Conservation (phyloP, 371 early-diverging fungal species). For the Mortierella sp. region DNA sequence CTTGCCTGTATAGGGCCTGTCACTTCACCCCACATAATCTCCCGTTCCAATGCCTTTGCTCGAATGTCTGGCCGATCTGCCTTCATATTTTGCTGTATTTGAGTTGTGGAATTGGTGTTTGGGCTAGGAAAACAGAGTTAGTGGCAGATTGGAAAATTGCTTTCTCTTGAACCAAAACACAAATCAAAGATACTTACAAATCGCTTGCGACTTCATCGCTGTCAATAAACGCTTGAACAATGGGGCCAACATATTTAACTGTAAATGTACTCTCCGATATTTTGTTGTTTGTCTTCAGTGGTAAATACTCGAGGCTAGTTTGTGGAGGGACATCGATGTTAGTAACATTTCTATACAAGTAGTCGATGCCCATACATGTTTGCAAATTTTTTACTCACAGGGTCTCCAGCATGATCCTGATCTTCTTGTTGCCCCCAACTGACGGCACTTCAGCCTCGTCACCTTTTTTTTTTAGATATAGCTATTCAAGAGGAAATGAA, state of each 20-base stretch:
- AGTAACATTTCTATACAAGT: background rate
- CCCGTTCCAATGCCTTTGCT: slow-evolving; percentile 19
- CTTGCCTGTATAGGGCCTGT: slow-evolving; percentile 18
- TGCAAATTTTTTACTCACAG: slow-evolving; percentile 15
- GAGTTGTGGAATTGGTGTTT: slow-evolving; percentile 20
- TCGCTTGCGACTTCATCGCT: slow-evolving; percentile 14
- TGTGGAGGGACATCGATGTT: slow-evolving; percentile 5
- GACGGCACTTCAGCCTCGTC: slow-evolving; percentile 29
- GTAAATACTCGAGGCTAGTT: slow-evolving; percentile 22
- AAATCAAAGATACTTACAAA: slow-evolving; percentile 21
- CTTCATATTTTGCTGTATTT: slow-evolving; percentile 16
- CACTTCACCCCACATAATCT: slow-evolving; percentile 23
- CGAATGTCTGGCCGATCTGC: slow-evolving; percentile 23
- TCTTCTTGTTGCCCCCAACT: slow-evolving; percentile 21
- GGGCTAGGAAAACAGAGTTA: slow-evolving; percentile 19
- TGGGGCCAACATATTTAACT: slow-evolving; percentile 18
- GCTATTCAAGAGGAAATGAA: slow-evolving; percentile 13
- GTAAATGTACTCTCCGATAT: slow-evolving; percentile 22
- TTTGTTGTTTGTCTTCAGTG: slow-evolving; percentile 18
- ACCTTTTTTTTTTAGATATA: slow-evolving; percentile 21
- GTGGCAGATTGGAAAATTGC: slow-evolving; percentile 3
- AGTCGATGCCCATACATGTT: slow-evolving; percentile 16
- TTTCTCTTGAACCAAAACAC: slow-evolving; percentile 7
- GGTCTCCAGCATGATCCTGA: slow-evolving; percentile 32
- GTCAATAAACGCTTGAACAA: slow-evolving; percentile 20